Evolutionary conservation across 768 basidiomycete genomes (phyloP).

Genomic region (Phlebiopsis flavidoalba): DNA sequence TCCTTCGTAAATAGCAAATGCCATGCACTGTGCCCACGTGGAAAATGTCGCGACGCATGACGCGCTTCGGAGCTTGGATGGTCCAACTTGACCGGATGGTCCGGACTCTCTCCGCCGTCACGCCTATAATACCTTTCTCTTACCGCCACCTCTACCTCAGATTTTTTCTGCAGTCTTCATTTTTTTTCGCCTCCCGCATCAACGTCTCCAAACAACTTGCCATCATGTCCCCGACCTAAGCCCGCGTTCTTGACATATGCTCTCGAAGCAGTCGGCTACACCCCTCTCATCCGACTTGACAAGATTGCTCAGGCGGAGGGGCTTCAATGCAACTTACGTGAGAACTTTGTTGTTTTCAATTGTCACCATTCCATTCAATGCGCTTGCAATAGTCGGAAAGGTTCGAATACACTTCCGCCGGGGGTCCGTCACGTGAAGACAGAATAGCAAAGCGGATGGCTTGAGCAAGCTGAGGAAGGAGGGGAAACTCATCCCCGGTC

Average conservation of each 20-base stretch:
- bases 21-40: not conserved
- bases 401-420: constrained; percentile 86
- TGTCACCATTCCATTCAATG: not conserved
- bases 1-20: too few species aligned
- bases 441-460: constrained; percentile 95
- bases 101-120: not conserved
- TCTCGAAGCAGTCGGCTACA: constrained; percentile 84
- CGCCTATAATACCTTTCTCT: not conserved
- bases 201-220: not conserved
- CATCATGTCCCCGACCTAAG: constrained; percentile 24
- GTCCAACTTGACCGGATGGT: not conserved
- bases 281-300: constrained; percentile 85
- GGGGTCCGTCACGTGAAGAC: constrained; percentile 97
- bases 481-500: constrained; percentile 79
- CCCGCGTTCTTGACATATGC: constrained; percentile 68
- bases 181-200: not conserved
- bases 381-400: constrained; percentile 62
- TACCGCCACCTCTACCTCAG: not conserved
- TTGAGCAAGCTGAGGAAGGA: constrained; percentile 89
- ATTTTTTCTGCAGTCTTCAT: not conserved
- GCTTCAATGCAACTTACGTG: constrained; percentile 86
- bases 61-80: constrained; percentile 4
- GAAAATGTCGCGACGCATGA: not conserved
- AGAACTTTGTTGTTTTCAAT: constrained; percentile 26
- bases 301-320: constrained; percentile 69